Base-by-base conservation (phyloP, 352 stramenopile genomes). In the Pythium phragmiticola region DNA sequence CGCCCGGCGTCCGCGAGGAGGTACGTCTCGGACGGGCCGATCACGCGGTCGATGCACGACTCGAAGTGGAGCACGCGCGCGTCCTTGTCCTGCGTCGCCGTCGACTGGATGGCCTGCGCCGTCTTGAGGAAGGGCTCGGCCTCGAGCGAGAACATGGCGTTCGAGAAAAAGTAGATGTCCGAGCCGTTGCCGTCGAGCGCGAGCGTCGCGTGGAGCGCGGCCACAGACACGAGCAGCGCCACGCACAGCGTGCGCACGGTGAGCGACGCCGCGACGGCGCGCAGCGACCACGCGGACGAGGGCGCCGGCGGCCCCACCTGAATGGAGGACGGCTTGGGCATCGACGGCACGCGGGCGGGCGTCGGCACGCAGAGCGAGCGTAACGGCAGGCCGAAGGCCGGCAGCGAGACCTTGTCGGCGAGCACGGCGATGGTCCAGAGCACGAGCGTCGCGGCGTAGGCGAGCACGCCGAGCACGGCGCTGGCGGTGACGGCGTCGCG, bases 91-190 rank as follows among this genome's bases (percentile, higher is more conserved):
- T 30, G 26, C 33, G 28, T n/a, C 34, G 17, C 11, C 16, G 49
- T 58, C 34, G 19, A 9, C 12, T 34, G 52, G 11, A 43, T 47
- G 33, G 34, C 12, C 33, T 57, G 19, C 28, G 48, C 26, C 26
- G 47, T 50, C 26, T 28, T 37, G 7, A 65, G 39, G n/a, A 57
- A 65, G n/a, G 50, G 36, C 16, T 65, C 58, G 13, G 46, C 34
- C 23, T 65, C 47, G 26, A 65, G 58, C 14, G 58, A 65, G 48
- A 58, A 65, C 58, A 65, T 65, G 48, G 58, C 58, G 17, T 65
- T 65, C 2, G 58, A 65, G n/a, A 65, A 26, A 4, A 59, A 19
- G 49, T 65, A 52, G 37, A 65, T 65, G 58, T 65, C 58, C 39
- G 37, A 53, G 48, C 48, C 58, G 30, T 65, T 43, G 48, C 58